Evolutionary conservation across 2,329 filamentous ascomycete genomes (phyloP), one percentile per base, ranked within the genome.

Genomic region (Seiridium unicorne): DNA sequence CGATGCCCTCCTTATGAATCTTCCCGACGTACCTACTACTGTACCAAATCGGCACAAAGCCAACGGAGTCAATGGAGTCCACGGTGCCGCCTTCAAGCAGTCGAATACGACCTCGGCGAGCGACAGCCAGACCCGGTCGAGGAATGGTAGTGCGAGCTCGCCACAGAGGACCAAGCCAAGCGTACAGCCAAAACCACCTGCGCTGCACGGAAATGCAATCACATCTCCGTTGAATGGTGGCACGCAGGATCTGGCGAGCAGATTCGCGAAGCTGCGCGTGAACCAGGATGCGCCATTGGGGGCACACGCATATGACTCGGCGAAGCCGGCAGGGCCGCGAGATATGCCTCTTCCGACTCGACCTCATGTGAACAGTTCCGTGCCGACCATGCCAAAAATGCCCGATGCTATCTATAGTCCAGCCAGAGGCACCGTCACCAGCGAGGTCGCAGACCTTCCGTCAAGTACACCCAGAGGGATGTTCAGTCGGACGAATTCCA

Each of bases 351-450:
- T 74, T 26, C 18, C 18, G 18, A 26, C 18, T 34, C 78, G 79
- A 48, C 75, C 78, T 1, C 79, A 78, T 55, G 66, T 87, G 1
- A 77, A 84, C 51, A 84, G 78, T 34, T 71, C 81, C n/a, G 71
- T 84, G 6, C 80, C 84, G 9, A 79, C 79, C 13, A 76, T 92
- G 68, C 90, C 90, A 9, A 90, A 89, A 70, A 76, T 89, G 51
- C 90, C 90, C 1, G 89, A 88, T 67, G 89, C 90, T 6, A 90
- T 91, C 3, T 93, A 93, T 69, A 92, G 87, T 66, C 90, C 90
- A n/a, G 88, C 88, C 1, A 82, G 89, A 40, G 91, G 90, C 35
- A 89, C 87, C 59, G 80, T 89, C 4, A 86, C 88, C 3, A 85
- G 84, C 32, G 86, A 88, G 61, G 81, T 85, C 32, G 84, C 89